phyloP scores from a whole-genome alignment of 768 basidiomycete genomes.

The Tulasnella sp. region DNA sequence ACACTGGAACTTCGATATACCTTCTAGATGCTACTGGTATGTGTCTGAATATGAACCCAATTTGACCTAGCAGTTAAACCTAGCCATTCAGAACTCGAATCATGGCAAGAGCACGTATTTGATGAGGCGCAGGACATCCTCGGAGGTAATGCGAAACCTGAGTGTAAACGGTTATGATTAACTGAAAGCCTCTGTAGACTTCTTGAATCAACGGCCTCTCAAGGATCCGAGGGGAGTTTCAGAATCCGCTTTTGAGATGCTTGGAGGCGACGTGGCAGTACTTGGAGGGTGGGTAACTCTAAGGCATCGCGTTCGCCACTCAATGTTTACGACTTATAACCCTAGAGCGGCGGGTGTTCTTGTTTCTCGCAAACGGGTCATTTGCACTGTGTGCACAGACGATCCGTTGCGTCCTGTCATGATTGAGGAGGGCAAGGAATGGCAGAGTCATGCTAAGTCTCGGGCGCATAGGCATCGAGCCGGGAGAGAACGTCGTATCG shows the following conservation, averaged over 20 bases:
- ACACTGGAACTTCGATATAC: conserved; percentile 32
- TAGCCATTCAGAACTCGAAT: conserved; percentile 35
- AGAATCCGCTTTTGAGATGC: conserved; percentile 40
- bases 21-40: conserved; percentile 60
- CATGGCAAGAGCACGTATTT: conserved; percentile 50
- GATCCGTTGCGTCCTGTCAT: conserved; percentile 48
- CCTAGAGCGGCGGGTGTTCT: conserved; percentile 49
- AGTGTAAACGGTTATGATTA: not conserved
- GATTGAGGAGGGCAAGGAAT: conserved; percentile 45
- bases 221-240: conserved; percentile 53
- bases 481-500: conserved; percentile 9
- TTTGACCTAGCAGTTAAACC: not conserved
- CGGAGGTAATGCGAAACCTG: conserved; percentile 32
- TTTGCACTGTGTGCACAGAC: conserved; percentile 54
- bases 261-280: conserved; percentile 40
- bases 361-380: conserved; percentile 38
- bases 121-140: conserved; percentile 40
- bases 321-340: not conserved
- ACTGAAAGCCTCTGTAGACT: conserved; percentile 35
- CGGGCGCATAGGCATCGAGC: conserved; percentile 20
- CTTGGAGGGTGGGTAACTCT: not conserved
- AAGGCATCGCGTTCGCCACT: conserved; percentile 16
- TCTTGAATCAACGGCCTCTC: conserved; percentile 39
- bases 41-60: conserved; percentile 22
- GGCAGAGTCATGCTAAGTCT: conserved; percentile 39